Percentiles rank a stretch among this genome's conserved stretches.
phyloP scores from a whole-genome alignment of 2,329 filamentous ascomycete genomes.

The Arthroderma sp. region DNA sequence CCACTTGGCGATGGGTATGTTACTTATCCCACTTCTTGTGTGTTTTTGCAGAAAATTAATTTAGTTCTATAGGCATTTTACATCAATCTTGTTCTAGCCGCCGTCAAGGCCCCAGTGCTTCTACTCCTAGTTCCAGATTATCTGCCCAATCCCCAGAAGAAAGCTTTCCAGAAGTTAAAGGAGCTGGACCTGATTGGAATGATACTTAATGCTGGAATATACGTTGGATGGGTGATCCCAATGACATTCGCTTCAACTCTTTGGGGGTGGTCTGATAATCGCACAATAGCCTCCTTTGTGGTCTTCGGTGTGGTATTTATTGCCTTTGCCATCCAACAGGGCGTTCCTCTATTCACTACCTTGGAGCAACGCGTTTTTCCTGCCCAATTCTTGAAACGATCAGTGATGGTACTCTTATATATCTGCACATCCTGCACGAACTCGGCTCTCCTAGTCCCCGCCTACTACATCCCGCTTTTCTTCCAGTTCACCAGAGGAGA shows the following conservation, averaged over 20 bases:
- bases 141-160: neutral
- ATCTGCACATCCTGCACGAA: conserved; percentile 29
- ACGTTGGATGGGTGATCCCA: conserved; percentile 34
- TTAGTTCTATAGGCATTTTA: conserved; percentile 5
- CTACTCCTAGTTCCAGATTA: conserved; percentile 4
- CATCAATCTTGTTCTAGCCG: conserved; percentile 7
- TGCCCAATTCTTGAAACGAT: conserved; percentile 33
- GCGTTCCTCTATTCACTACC: conserved; percentile 32
- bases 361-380: conserved; percentile 38
- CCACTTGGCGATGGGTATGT: conserved; percentile 7
- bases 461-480: conserved; percentile 46
- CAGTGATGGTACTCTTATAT: conserved; percentile 35
- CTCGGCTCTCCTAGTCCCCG: conserved; percentile 27
- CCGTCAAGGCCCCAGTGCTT: conserved; percentile 1
- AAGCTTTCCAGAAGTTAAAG: conserved; percentile 16
- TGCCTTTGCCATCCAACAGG: conserved; percentile 38
- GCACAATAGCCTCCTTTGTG: conserved; percentile 39
- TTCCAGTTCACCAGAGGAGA: conserved; percentile 43
- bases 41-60: neutral
- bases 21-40: neutral
- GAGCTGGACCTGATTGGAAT: conserved; percentile 37
- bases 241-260: conserved; percentile 40
- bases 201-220: conserved; percentile 32
- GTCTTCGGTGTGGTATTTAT: conserved; percentile 36
- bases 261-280: conserved; percentile 37